phyloP scores from a whole-genome alignment of 441 rosid species.

The Pelargonium fulgidum region DNA sequence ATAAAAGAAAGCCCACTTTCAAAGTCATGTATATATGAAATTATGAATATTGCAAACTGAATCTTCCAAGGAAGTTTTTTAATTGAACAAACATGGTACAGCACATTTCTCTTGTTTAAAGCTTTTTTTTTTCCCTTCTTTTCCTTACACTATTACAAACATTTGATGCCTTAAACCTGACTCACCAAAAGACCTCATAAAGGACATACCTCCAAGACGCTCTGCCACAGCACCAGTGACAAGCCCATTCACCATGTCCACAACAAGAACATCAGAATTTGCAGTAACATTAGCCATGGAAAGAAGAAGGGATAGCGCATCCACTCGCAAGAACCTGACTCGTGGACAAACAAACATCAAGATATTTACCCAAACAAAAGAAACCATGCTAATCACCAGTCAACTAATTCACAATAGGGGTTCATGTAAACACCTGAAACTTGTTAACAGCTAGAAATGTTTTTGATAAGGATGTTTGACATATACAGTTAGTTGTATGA shows the following conservation, averaged over 20 bases:
- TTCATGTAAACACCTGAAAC: neutral
- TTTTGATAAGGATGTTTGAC: neutral
- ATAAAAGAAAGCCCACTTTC: neutral
- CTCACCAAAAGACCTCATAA: neutral
- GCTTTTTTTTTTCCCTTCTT: neutral
- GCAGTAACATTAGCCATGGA: constrained; percentile 75
- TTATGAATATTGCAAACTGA: neutral
- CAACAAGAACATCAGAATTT: constrained; percentile 62
- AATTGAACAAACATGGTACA: neutral
- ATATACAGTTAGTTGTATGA: neutral
- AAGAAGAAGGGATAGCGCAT: constrained; percentile 69
- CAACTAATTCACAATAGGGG: neutral
- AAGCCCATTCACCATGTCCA: constrained; percentile 91
- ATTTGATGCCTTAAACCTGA: constrained; percentile 13
- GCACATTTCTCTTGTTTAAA: neutral
- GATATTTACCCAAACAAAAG: neutral
- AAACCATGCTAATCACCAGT: neutral
- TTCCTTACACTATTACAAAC: neutral
- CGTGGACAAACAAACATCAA: constrained; percentile 11
- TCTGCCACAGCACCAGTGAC: constrained; percentile 90
- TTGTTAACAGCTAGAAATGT: neutral
- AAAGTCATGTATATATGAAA: neutral
- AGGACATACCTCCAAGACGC: constrained; percentile 58
- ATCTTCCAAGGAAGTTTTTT: neutral
- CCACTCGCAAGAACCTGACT: constrained; percentile 70